Percentiles rank a stretch among this genome's conserved stretches.
Evolutionary conservation across 2,329 filamentous ascomycete genomes (phyloP).

Genomic region (Fusarium denticulatum): DNA sequence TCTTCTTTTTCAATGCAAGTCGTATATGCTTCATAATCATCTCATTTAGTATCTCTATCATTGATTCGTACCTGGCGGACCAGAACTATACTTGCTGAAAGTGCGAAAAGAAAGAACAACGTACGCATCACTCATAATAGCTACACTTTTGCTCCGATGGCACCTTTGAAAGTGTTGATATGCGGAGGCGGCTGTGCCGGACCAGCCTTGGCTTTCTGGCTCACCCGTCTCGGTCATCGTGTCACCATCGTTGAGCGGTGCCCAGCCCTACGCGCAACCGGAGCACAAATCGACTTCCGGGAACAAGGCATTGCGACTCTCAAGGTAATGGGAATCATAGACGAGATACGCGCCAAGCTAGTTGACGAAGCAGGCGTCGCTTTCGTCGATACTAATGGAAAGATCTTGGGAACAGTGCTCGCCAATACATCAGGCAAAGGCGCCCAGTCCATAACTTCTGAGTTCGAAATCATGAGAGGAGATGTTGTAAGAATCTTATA

Average conservation of each 20-base stretch:
- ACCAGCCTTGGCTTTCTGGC: slow-evolving; percentile 46
- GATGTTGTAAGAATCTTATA: slow-evolving; percentile 59
- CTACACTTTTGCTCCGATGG: neutral
- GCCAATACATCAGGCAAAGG: slow-evolving; percentile 31
- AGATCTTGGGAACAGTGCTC: slow-evolving; percentile 9
- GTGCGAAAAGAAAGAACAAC: neutral
- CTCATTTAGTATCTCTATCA: neutral
- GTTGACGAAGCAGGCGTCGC: slow-evolving; percentile 21
- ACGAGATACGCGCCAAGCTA: neutral
- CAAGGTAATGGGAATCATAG: slow-evolving; percentile 11
- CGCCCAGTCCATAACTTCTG: slow-evolving; percentile 53
- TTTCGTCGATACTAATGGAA: slow-evolving; percentile 5
- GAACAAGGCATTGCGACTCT: slow-evolving; percentile 24
- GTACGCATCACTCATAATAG: neutral
- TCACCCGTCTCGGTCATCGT: slow-evolving; percentile 42
- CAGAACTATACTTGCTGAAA: neutral
- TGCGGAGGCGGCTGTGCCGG: slow-evolving; percentile 49
- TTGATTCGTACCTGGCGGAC: neutral
- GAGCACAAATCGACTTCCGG: slow-evolving; percentile 28
- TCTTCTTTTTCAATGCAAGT: neutral
- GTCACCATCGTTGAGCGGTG: slow-evolving; percentile 55
- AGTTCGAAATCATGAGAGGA: slow-evolving; percentile 66
- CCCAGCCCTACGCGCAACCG: slow-evolving; percentile 17
- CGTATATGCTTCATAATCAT: neutral
- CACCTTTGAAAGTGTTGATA: slow-evolving; percentile 38